Base-by-base conservation (phyloP, 2,329 filamentous ascomycete genomes). In the Monascus ruber region DNA sequence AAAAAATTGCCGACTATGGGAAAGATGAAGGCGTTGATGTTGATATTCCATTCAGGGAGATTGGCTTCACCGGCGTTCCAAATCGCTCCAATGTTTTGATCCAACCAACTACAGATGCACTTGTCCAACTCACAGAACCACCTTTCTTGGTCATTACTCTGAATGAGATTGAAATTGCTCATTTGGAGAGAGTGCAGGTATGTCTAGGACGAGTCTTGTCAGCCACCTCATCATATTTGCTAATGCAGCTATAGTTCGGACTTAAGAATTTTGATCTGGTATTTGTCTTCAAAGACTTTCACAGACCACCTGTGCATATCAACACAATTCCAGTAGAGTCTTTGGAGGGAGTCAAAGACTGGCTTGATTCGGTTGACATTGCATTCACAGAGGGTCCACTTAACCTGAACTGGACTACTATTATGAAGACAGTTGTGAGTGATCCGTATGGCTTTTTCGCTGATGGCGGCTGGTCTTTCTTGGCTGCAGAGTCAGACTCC, bases 181-280 rank as follows among this genome's bases (percentile, higher is more conserved):
- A 98, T 66, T 70, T 98, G 42, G 91, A 98, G 64, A 85, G 89
- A 69, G 91, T 98, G 11, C 77, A 80, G 60, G 67, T 70, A 59
- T 46, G 47, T 33, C n/a, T 26, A 26, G 36, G 33, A 8, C 26
- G 10, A 17, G 6, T 8, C 26, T 6, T 35, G n/a, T n/a, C 5
- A 8, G 24, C 33, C 17, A 26, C 24, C 33, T 7, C n/a, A n/a
- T 25, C 29, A 31, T 34, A 29, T 42, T 35, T 39, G 35, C 52
- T 65, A 51, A 64, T 36, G 24, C 42, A n/a, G 34, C 24, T 37
- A 25, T 73, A 89, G 66, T 98, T 98, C 55, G 93, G 91, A 28
- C 74, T 98, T 45, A 95, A 96, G 73, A 98, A 98, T 65, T 98
- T 98, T 62, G 91, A 98, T 65, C 79, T 98, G 63, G 91, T 98